A percentile compares a stretch with the other conserved stretches of the same genome.
phyloP scores from a whole-genome alignment of 2,329 filamentous ascomycete genomes.

The Botrytis cinerea region DNA sequence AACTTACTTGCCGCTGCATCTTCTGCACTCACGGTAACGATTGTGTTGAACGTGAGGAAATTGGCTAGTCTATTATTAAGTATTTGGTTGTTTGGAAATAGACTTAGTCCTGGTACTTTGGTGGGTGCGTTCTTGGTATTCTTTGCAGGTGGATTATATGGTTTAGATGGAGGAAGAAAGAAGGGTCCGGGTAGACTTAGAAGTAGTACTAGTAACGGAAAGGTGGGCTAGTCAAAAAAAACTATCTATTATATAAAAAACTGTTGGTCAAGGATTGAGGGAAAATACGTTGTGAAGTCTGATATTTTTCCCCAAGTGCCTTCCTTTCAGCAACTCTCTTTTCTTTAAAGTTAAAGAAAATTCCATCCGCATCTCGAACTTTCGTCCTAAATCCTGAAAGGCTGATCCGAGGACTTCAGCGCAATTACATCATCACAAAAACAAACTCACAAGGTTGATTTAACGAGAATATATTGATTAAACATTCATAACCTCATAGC shows the following conservation, averaged over 20 bases:
- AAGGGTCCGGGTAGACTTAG: constrained; percentile 11
- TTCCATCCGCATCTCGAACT: background rate
- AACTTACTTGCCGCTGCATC: constrained; percentile 89
- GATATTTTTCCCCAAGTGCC: no score
- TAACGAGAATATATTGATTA: background rate
- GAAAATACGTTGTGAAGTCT: background rate
- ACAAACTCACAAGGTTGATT: background rate
- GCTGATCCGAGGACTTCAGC: background rate
- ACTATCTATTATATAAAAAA: constrained; percentile 10
- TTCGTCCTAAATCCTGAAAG: background rate
- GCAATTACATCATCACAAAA: background rate
- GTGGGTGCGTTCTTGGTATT: constrained; percentile 85
- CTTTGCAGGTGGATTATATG: constrained; percentile 86
- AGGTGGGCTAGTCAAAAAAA: constrained; percentile 21
- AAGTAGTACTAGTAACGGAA: constrained; percentile 19
- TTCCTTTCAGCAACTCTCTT: background rate
- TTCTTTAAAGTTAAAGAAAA: background rate
- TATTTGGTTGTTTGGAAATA: constrained; percentile 92
- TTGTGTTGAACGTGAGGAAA: constrained; percentile 94
- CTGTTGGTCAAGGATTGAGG: background rate
- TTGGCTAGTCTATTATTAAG: constrained; percentile 87
- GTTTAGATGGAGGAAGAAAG: constrained; percentile 57
- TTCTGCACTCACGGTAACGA: constrained; percentile 91
- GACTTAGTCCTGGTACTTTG: constrained; percentile 73
- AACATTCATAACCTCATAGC: background rate